phyloP scores from a whole-genome alignment of 768 basidiomycete species.

The Hysterangium stoloniferum region DNA sequence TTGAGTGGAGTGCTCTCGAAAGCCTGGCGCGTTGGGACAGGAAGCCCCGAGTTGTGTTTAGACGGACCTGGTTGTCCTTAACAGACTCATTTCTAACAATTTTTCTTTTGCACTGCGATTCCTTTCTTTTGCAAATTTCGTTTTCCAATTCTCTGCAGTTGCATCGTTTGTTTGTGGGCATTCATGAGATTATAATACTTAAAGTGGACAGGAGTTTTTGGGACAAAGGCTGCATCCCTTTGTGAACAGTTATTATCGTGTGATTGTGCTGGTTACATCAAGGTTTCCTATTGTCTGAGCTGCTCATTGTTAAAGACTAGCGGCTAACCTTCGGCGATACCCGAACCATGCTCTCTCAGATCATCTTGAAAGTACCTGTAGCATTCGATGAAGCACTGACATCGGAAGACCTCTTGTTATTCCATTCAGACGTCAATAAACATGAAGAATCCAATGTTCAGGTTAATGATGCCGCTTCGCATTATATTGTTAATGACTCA shows the following conservation, averaged over 20 bases:
- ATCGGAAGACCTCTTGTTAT: slow-evolving; percentile 68
- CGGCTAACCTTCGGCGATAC: no score
- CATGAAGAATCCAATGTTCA: slow-evolving; percentile 57
- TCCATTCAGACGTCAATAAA: slow-evolving; percentile 59
- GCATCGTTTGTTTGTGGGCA: not conserved
- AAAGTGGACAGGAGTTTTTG: not conserved
- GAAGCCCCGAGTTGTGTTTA: not conserved
- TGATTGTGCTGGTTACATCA: no score
- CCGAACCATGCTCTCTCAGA: no score
- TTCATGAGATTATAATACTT: not conserved
- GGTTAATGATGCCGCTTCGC: slow-evolving; percentile 35
- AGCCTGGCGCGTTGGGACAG: not conserved
- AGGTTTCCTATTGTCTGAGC: no score
- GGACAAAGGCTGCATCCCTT: no score
- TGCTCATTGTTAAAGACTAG: no score
- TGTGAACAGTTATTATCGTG: no score
- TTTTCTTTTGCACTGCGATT: slow-evolving; percentile 4
- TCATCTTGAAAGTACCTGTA: slow-evolving; percentile 47
- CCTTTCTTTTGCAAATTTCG: not conserved
- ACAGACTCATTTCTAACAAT: slow-evolving; percentile 15
- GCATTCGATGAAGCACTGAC: slow-evolving; percentile 50
- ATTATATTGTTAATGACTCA: not conserved
- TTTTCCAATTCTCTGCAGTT: not conserved
- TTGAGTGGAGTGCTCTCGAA: slow-evolving; percentile 24
- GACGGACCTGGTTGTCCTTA: not conserved